Evolutionary conservation across 352 stramenopile species (phyloP).

Genomic region (Phytophthora agathidicida): DNA sequence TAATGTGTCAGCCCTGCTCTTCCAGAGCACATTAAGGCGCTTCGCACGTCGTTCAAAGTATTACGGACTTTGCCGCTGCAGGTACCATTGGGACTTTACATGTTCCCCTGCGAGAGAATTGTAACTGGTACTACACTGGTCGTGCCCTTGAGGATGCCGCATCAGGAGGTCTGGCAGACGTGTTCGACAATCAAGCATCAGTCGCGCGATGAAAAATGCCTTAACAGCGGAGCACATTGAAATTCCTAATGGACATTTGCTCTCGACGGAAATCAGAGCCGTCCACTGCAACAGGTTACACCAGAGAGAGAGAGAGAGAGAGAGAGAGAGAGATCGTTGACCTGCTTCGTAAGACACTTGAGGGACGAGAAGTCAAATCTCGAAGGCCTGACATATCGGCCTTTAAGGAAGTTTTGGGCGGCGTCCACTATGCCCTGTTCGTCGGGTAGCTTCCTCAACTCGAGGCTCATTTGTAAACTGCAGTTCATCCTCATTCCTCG

Average conservation of each 20-base stretch:
- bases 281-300: no score
- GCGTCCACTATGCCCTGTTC: no score
- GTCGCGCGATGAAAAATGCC: slow-evolving; percentile 20
- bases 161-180: slow-evolving; percentile 4
- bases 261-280: slow-evolving; percentile 15
- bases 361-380: slow-evolving; percentile 21
- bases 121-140: slow-evolving; percentile 21
- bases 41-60: slow-evolving; percentile 10
- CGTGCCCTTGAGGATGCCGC: slow-evolving; percentile 22
- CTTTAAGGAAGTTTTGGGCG: no score
- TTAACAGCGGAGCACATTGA: slow-evolving; percentile 7
- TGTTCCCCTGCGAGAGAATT: slow-evolving; percentile 19
- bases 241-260: slow-evolving; percentile 18
- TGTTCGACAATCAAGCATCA: slow-evolving; percentile 25
- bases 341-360: slow-evolving; percentile 14
- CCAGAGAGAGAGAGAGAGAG: no score
- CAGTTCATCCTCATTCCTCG: no score
- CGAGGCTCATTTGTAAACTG: no score
- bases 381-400: no score
- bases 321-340: slow-evolving; percentile 16
- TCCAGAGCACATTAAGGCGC: slow-evolving; percentile 7
- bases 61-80: slow-evolving; percentile 15
- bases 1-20: not conserved
- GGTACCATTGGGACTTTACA: slow-evolving; percentile 17
- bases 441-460: no score